These are phyloP conservation scores for Lachnellula occidentalis DNA, from an alignment of 2,329 filamentous ascomycete species.

Conservation along the genomic window DNA sequence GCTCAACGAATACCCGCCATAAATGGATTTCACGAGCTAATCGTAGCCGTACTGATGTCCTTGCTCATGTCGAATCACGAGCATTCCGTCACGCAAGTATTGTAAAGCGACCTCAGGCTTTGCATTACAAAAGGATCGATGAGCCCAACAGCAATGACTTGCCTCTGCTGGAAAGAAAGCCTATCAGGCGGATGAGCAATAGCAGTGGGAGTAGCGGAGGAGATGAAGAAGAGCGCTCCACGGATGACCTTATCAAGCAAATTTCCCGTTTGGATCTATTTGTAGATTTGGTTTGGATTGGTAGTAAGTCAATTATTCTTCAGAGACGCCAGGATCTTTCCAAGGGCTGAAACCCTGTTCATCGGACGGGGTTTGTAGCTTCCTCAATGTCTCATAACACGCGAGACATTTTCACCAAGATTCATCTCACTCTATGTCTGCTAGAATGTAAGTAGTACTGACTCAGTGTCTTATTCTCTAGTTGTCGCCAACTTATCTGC, in stretches of 20 bases:
- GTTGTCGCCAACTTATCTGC: conserved; percentile 15
- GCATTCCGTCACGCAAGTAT: not conserved
- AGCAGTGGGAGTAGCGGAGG: not conserved
- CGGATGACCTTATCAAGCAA: conserved; percentile 7
- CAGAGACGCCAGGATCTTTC: not conserved
- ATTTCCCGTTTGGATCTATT: conserved; percentile 11
- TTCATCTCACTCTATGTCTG: too few relatives aligned
- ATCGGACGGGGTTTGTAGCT: too few relatives aligned
- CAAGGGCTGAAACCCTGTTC: not conserved
- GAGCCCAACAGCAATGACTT: not conserved
- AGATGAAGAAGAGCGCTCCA: conserved; percentile 3
- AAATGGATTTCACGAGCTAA: not conserved
- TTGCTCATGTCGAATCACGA: not conserved
- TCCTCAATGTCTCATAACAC: not conserved
- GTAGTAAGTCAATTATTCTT: not conserved
- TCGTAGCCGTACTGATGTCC: not conserved
- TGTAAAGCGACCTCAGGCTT: conserved; percentile 1
- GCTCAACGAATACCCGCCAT: not conserved
- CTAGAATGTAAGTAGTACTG: too few relatives aligned
- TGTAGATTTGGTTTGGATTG: conserved; percentile 18
- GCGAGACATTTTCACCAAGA: too few relatives aligned
- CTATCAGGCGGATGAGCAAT: not conserved
- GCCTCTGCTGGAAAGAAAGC: not conserved
- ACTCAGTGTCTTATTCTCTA: not conserved
- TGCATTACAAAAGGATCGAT: not conserved